Conservation (phyloP, 768 basidiomycete species). For the Peribolospora kevripleyi region DNA sequence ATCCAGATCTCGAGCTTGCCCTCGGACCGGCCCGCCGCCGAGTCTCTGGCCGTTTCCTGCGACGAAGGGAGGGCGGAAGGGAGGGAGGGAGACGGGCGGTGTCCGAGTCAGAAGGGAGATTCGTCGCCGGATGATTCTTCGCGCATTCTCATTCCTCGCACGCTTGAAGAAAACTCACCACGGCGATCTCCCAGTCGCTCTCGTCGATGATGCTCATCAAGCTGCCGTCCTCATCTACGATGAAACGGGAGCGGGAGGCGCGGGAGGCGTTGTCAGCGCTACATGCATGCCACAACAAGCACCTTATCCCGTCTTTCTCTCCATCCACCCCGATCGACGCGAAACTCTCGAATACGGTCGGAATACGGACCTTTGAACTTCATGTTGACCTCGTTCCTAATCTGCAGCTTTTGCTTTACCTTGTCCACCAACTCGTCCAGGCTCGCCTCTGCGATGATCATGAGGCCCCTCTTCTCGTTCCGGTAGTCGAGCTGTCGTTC, state of each 20-base stretch:
- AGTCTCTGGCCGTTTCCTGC: conserved; percentile 7
- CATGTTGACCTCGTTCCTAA: neutral
- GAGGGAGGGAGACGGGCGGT: too few relatives aligned
- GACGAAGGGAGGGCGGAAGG: neutral
- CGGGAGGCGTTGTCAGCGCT: too few relatives aligned
- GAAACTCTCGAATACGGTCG: neutral
- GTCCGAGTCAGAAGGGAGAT: too few relatives aligned
- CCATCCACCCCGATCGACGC: neutral
- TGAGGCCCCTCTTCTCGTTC: too few relatives aligned
- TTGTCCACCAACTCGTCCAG: conserved; percentile 4
- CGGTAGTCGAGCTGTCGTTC: too few relatives aligned
- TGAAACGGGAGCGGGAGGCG: too few relatives aligned
- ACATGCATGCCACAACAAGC: too few relatives aligned
- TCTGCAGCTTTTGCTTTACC: conserved; percentile 7
- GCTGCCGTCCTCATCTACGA: conserved; percentile 7
- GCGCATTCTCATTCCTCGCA: too few relatives aligned
- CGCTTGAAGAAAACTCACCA: neutral
- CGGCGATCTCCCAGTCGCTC: conserved; percentile 9
- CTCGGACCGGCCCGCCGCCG: conserved; percentile 1
- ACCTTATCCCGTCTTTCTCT: neutral
- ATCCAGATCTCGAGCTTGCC: conserved; percentile 10
- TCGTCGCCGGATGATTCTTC: too few relatives aligned
- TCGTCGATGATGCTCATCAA: conserved; percentile 9
- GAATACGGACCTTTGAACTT: neutral
- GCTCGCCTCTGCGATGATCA: too few relatives aligned